Base-by-base conservation (phyloP, 306 rosid genomes). In the Sesbania bispinosa region DNA sequence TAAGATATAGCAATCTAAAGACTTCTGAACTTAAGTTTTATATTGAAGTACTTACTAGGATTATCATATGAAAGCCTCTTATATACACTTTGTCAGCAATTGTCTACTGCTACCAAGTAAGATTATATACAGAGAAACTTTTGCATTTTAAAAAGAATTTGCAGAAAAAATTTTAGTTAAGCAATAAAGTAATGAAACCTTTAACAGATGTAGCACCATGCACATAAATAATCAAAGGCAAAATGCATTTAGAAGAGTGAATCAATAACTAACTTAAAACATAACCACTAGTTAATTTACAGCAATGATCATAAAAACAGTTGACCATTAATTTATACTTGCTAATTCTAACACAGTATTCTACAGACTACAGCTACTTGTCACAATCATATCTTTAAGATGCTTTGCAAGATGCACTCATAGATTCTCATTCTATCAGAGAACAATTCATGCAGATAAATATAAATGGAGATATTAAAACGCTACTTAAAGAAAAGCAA, bases 371-470 rank as follows among this genome's bases (percentile, higher is more conserved):
- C 24, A 61, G 30, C 50, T 46, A 69, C 30, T 39, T 20, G 19
- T 41, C 2, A 13, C 32, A 32, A 33, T 64, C 50, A 69, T 30
- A 15, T 62, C 51, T 62, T 10, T 27, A 53, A 52, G 66, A 66
- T 33, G 10, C 64, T 75, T 58, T 38, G 71, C 67, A 60, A 13
- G 76, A 58, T 62, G 52, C 50, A 20, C 13, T 46, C 38, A 62
- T 16, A 59, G 42, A 55, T 26, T 64, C 67, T 69, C 4, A 4
- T 52, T 76, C 59, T 39, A 59, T 68, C 47, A 24, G 15, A 20
- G 24, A 83, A 79, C 24, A 52, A 71, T 60, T 60, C 30, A 33
- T 24, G 63, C 5, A 63, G 65, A 38, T 50, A 43, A 50, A 54
- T 10, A 61, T 10, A 51, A 29, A 54, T 41, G 69, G n/a, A 7